Evolutionary conservation across 805 yeast species (phyloP).

Genomic region (Yarrowia osloensis): DNA sequence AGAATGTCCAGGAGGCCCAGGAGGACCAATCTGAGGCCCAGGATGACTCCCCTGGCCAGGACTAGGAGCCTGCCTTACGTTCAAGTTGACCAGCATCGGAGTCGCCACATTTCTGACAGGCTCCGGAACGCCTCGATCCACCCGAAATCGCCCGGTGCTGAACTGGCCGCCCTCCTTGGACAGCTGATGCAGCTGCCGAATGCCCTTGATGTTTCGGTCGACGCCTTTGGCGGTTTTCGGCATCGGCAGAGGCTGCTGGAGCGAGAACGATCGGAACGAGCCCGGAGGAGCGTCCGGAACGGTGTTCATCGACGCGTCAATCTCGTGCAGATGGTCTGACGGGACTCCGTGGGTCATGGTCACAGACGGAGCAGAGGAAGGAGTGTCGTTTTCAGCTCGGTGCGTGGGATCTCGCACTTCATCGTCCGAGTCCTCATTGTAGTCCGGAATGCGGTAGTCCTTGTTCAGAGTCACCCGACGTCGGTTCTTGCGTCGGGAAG

Average conservation of each 20-base stretch:
- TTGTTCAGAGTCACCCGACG: conserved; percentile 10
- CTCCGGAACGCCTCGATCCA: neutral
- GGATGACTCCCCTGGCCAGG: no score
- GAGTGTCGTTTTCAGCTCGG: no score
- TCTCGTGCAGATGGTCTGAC: neutral
- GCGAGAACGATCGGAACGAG: neutral
- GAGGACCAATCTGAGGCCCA: neutral
- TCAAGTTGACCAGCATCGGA: neutral
- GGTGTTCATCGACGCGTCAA: neutral
- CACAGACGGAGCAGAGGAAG: no score
- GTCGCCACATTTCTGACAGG: neutral
- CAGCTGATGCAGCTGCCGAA: neutral
- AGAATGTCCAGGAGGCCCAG: neutral
- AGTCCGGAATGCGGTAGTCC: neutral
- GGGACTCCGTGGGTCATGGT: neutral
- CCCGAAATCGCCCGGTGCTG: neutral
- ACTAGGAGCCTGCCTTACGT: neutral
- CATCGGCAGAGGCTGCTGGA: neutral
- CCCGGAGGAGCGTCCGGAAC: neutral
- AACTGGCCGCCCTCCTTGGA: conserved; percentile 13
- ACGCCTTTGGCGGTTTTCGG: neutral
- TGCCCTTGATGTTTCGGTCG: conserved; percentile 2
- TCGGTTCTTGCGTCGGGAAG: neutral
- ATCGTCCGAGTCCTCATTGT: neutral
- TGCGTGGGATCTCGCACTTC: neutral